Conservation (phyloP, 192 early-diverging fungal genomes). For the Funneliformis mosseae region DNA sequence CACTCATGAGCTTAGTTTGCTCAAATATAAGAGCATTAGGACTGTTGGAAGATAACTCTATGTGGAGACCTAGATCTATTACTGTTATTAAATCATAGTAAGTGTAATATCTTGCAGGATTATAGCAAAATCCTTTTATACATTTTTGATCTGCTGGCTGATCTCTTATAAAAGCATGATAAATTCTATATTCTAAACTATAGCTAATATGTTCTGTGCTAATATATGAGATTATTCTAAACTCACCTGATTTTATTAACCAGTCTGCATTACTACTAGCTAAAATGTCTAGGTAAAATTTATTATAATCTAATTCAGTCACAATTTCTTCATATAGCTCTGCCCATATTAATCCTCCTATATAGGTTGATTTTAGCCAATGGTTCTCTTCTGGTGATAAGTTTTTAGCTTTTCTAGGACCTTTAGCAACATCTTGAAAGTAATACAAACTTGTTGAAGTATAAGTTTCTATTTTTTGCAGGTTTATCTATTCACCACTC, state of each 20-base stretch:
- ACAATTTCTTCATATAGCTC: no score
- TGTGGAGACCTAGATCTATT: no score
- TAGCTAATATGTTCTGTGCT: background rate
- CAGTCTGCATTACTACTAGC: no score
- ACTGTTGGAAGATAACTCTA: background rate
- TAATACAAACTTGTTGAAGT: background rate
- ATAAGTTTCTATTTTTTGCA: conserved; percentile 5
- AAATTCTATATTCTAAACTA: conserved; percentile 7
- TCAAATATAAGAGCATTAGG: conserved; percentile 18
- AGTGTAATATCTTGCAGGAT: no score
- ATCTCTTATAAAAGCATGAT: background rate
- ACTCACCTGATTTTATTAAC: no score
- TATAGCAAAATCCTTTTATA: conserved; percentile 5
- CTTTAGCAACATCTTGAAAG: conserved; percentile 1
- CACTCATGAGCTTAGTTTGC: background rate
- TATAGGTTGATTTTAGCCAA: background rate
- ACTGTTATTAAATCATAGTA: no score
- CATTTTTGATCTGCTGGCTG: conserved; percentile 6
- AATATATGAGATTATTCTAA: background rate
- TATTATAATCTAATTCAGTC: no score
- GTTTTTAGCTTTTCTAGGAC: conserved; percentile 5
- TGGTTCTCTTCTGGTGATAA: background rate
- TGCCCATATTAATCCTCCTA: background rate
- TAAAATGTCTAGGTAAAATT: no score
- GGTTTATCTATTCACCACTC: background rate